Evolutionary conservation across 495 filamentous ascomycete genomes (phyloP).

Genomic region (Lasiosphaeria ovina): DNA sequence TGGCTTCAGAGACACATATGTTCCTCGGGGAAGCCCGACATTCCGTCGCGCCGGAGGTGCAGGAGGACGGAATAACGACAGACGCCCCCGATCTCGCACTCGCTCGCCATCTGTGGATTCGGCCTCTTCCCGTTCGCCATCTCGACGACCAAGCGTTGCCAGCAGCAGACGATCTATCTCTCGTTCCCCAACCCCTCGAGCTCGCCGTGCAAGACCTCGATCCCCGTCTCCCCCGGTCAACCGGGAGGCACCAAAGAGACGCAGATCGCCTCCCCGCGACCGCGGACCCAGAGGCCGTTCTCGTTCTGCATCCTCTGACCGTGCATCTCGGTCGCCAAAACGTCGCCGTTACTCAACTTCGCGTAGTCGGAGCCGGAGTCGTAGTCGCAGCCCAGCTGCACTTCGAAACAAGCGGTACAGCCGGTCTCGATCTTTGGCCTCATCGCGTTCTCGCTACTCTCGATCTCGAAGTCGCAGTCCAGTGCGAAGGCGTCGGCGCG

Average conservation of each 20-base stretch:
- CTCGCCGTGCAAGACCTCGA: slow-evolving; percentile 27
- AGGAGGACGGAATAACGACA: slow-evolving; percentile 26
- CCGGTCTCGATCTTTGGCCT: slow-evolving; percentile 48
- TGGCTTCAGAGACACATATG: slow-evolving; percentile 29
- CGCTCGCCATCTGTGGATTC: slow-evolving; percentile 30
- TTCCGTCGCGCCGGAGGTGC: slow-evolving; percentile 22
- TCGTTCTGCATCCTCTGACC: slow-evolving; percentile 32
- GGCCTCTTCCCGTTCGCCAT: slow-evolving; percentile 34
- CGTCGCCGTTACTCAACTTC: slow-evolving; percentile 35
- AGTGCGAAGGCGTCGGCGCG: slow-evolving; percentile 40
- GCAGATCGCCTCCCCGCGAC: slow-evolving; percentile 36
- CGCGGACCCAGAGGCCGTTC: slow-evolving; percentile 24
- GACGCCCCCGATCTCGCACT: slow-evolving; percentile 34
- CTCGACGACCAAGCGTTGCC: slow-evolving; percentile 28
- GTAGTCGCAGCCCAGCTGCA: slow-evolving; percentile 25
- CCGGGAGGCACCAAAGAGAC: slow-evolving; percentile 39
- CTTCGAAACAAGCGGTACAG: slow-evolving; percentile 30
- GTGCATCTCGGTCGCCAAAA: slow-evolving; percentile 29
- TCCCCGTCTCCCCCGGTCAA: slow-evolving; percentile 45
- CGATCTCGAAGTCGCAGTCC: slow-evolving; percentile 39
- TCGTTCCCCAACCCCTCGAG: slow-evolving; percentile 39
- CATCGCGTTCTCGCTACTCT: slow-evolving; percentile 34
- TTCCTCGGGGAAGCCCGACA: slow-evolving; percentile 27
- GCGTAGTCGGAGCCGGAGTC: slow-evolving; percentile 44
- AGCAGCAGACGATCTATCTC: slow-evolving; percentile 30